Evolutionary conservation across 108 stramenopile species (phyloP).

Genomic region (Parmales sp.): DNA sequence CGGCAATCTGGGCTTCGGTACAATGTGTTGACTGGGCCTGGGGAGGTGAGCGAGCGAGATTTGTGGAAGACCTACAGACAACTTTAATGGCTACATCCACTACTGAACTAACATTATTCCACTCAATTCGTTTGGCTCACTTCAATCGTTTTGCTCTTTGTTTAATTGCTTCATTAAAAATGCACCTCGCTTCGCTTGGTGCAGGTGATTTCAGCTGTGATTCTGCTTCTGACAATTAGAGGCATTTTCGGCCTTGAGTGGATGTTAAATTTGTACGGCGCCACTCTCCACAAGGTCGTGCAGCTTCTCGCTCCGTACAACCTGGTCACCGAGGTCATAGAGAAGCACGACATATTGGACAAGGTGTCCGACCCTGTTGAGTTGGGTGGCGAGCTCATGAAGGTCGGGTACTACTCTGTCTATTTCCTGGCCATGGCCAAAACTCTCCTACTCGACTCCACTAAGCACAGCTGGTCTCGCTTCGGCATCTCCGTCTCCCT

Average conservation of each 20-base stretch:
- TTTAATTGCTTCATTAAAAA: no score
- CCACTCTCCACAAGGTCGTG: slow-evolving; percentile 29
- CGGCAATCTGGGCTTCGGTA: slow-evolving; percentile 71
- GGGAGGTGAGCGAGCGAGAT: slow-evolving; percentile 34
- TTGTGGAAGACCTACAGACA: neutral
- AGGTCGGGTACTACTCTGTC: slow-evolving; percentile 48
- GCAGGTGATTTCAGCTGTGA: slow-evolving; percentile 42
- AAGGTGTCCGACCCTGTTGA: slow-evolving; percentile 38
- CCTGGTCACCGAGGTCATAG: slow-evolving; percentile 22
- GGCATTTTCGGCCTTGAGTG: slow-evolving; percentile 65
- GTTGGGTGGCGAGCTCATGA: slow-evolving; percentile 46
- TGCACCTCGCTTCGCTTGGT: no score
- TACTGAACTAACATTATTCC: no score
- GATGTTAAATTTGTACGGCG: slow-evolving; percentile 45
- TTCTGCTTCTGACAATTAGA: slow-evolving; percentile 47
- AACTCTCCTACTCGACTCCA: slow-evolving; percentile 41
- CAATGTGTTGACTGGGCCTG: slow-evolving; percentile 71
- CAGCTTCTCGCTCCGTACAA: slow-evolving; percentile 20
- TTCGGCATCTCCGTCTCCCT: slow-evolving; percentile 63
- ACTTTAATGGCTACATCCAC: no score
- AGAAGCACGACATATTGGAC: slow-evolving; percentile 33
- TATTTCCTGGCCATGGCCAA: slow-evolving; percentile 53
- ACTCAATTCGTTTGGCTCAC: no score
- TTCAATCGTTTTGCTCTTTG: no score
- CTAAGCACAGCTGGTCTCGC: slow-evolving; percentile 60